Percentiles rank a stretch among this genome's conserved stretches.
Evolutionary conservation across 1,284 basidiomycete species (phyloP).

Genomic region (Schizopora paradoxa): DNA sequence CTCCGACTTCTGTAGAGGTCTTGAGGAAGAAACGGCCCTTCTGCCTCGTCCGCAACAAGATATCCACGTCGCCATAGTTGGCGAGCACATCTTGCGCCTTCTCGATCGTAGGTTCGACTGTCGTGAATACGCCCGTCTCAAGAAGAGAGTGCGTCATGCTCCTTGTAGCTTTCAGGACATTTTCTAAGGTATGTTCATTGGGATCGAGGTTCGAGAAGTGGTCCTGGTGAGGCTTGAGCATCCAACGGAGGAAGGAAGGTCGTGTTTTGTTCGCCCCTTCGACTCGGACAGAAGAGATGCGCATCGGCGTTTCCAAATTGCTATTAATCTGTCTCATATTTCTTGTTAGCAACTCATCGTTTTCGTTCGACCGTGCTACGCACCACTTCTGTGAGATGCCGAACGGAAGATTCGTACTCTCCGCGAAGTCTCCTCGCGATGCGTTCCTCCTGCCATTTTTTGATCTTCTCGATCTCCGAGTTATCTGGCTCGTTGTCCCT

Average conservation of each 20-base stretch:
- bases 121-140: conserved; percentile 70
- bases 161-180: conserved; percentile 65
- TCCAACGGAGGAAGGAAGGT: conserved; percentile 69
- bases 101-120: conserved; percentile 71
- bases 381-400: conserved; percentile 68
- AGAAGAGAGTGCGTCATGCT: conserved; percentile 59
- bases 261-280: conserved; percentile 74
- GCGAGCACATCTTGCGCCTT: conserved; percentile 54
- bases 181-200: conserved; percentile 44
- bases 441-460: conserved; percentile 66
- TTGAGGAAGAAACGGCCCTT: conserved; percentile 77
- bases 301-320: conserved; percentile 55
- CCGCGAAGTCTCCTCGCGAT: conserved; percentile 62
- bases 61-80: conserved; percentile 71
- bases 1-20: conserved; percentile 89
- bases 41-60: conserved; percentile 78
- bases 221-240: conserved; percentile 66
- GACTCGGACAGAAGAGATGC: conserved; percentile 73
- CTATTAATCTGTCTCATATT: conserved; percentile 47
- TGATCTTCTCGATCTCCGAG: conserved; percentile 45
- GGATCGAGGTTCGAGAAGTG: conserved; percentile 21
- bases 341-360: conserved; percentile 8
- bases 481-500: conserved; percentile 48
- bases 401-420: conserved; percentile 71
- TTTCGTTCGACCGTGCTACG: conserved; percentile 25